phyloP scores from a whole-genome alignment of 2,329 filamentous ascomycete species.

The Arthrobotrys conoides region DNA sequence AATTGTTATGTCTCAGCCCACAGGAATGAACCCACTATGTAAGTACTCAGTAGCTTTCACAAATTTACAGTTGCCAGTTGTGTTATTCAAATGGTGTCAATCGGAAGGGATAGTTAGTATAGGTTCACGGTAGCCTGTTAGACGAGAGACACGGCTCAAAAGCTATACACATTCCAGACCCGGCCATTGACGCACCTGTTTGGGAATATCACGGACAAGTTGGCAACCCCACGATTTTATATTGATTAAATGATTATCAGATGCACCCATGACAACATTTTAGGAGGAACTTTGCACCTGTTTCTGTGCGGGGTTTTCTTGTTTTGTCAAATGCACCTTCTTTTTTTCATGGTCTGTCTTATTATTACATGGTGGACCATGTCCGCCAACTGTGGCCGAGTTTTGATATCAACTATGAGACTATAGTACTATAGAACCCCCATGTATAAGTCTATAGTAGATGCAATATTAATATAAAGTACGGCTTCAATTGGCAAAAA shows the following conservation, averaged over 20 bases:
- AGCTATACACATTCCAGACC: constrained; percentile 40
- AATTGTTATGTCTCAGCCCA: constrained; percentile 19
- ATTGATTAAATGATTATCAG: constrained; percentile 45
- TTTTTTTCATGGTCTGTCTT: constrained; percentile 32
- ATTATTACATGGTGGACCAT: constrained; percentile 28
- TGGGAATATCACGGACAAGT: constrained; percentile 33
- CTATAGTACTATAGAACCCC: constrained; percentile 41
- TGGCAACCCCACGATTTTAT: constrained; percentile 51
- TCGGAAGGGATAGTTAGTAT: constrained; percentile 3
- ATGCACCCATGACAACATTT: constrained; percentile 37
- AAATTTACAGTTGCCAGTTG: constrained; percentile 21
- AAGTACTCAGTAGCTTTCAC: too few species aligned
- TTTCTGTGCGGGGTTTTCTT: constrained; percentile 46
- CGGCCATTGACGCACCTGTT: constrained; percentile 34
- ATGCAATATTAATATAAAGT: constrained; percentile 37
- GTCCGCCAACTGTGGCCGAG: constrained; percentile 33
- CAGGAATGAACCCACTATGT: constrained; percentile 9
- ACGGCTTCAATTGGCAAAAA: constrained; percentile 37
- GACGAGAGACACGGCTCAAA: constrained; percentile 30
- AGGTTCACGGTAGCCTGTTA: constrained; percentile 15
- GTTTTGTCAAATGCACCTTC: constrained; percentile 38
- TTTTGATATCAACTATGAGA: constrained; percentile 31
- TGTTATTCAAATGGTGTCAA: constrained; percentile 1
- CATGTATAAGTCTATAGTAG: constrained; percentile 28
- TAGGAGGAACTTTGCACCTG: constrained; percentile 8